Evolutionary conservation across 768 basidiomycete genomes (phyloP).

Genomic region (Mycena haematopus): DNA sequence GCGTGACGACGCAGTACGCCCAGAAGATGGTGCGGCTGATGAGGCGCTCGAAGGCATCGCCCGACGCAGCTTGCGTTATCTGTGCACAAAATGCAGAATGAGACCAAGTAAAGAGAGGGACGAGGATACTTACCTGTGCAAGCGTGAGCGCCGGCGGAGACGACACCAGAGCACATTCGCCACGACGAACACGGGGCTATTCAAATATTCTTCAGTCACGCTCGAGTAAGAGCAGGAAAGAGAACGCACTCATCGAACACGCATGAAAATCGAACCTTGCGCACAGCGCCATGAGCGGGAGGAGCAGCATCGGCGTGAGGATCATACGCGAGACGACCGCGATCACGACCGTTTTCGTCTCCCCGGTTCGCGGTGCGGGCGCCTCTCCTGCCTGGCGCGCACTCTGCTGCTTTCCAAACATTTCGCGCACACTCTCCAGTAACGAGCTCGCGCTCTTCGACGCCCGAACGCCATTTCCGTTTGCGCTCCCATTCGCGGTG

Average conservation of each 20-base stretch:
- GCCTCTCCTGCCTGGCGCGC: slow-evolving; percentile 10
- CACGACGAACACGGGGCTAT: slow-evolving; percentile 86
- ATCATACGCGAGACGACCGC: slow-evolving; percentile 89
- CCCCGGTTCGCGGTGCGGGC: slow-evolving; percentile 53
- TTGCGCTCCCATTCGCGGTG: neutral
- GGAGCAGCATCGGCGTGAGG: slow-evolving; percentile 75
- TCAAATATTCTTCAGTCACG: slow-evolving; percentile 13
- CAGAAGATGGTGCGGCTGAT: slow-evolving; percentile 93
- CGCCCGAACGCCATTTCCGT: neutral
- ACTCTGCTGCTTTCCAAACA: slow-evolving; percentile 43
- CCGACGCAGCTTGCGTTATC: slow-evolving; percentile 84
- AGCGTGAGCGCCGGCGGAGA: slow-evolving; percentile 75
- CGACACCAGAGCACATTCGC: slow-evolving; percentile 82
- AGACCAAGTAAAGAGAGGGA: slow-evolving; percentile 9
- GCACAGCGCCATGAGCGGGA: slow-evolving; percentile 76
- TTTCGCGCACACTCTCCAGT: slow-evolving; percentile 48
- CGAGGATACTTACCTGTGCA: slow-evolving; percentile 53
- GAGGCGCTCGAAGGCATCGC: slow-evolving; percentile 81
- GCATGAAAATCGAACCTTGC: slow-evolving; percentile 61
- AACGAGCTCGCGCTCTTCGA: neutral
- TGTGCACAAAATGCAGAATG: slow-evolving; percentile 34
- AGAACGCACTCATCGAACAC: slow-evolving; percentile 79
- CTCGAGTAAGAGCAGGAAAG: slow-evolving; percentile 31
- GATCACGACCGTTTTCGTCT: slow-evolving; percentile 84
- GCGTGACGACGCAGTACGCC: slow-evolving; percentile 89